Percentiles rank a stretch among this genome's conserved stretches.
Conservation (phyloP, 2,329 filamentous ascomycete species). For the Sarocladium strictum region DNA sequence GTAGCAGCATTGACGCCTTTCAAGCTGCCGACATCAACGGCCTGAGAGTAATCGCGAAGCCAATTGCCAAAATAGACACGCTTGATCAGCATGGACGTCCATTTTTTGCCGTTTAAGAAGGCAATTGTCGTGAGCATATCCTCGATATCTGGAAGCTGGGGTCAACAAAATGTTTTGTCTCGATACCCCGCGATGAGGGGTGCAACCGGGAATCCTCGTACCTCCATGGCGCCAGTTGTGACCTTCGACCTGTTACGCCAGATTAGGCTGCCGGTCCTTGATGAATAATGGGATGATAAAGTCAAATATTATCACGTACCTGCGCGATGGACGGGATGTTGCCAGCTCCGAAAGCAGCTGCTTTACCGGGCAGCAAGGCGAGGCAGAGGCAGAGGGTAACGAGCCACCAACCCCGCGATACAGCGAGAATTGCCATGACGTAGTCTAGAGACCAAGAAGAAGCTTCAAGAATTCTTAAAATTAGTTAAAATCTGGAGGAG, state of each 20-base stretch:
- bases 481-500: background rate
- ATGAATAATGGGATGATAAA: background rate
- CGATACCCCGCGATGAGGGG: conserved; percentile 5
- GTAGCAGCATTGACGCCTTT: conserved; percentile 75
- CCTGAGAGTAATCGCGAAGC: conserved; percentile 80
- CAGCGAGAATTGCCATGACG: conserved; percentile 39
- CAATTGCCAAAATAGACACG: conserved; percentile 83
- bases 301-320: conserved; percentile 19
- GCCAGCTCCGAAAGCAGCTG: conserved; percentile 60
- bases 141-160: conserved; percentile 56
- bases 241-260: conserved; percentile 49
- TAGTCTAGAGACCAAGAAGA: background rate
- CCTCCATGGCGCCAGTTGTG: conserved; percentile 66
- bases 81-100: conserved; percentile 73
- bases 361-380: conserved; percentile 50
- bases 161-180: background rate
- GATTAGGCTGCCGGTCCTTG: background rate
- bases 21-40: conserved; percentile 72
- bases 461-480: background rate
- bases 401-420: conserved; percentile 44
- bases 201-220: conserved; percentile 20
- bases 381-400: conserved; percentile 48
- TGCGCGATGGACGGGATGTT: conserved; percentile 62
- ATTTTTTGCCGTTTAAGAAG: conserved; percentile 77
- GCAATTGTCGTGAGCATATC: conserved; percentile 73